Base-by-base conservation (phyloP, 2,329 filamentous ascomycete species). In the Daldinia eschscholtzii region DNA sequence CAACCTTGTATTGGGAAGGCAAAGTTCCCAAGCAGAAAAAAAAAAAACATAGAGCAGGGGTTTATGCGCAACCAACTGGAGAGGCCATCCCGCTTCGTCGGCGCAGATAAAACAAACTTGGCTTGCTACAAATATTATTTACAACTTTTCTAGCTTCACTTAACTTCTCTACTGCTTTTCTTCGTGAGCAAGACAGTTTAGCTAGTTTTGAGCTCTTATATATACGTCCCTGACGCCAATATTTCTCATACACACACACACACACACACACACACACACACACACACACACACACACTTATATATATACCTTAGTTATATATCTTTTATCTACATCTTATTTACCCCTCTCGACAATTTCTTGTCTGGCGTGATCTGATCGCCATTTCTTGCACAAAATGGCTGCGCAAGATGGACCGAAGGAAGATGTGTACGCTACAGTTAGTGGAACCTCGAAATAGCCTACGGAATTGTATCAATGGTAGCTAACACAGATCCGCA, bases 351-450 rank as follows among this genome's bases (percentile, higher is more conserved):
- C 35, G 37, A 20, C 52, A 42, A 12, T 37, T 39, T 60, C 48
- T 39, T 63, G 64, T 44, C 68, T 64, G 65, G 63, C 53, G 55
- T 68, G 68, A 64, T 61, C 52, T 33, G 30, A 44, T 62, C 53
- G 52, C 46, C 44, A 57, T 65, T 61, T 59, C 70, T 70, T 68
- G 67, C 63, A 56, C 71, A 66, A 67, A 41, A 77, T 77, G 76
- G 72, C 74, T 72, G 73, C 68, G 70, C 74, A 72, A 71, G 70
- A 70, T 39, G 70, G 56, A 72, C 70, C 64, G 63, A 67, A 79
- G 70, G 83, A 85, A 77, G 85, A 88, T 72, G 81, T 86, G 74
- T 88, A 88, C 78, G 86, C 85, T 73, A 88, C 86, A 78, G 86
- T 88, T 81, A 75, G 85, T 85, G 39, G 61, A 33, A 62, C 44